Evolutionary conservation across 805 yeast species (phyloP).

Genomic region (Pichia occidentalis): DNA sequence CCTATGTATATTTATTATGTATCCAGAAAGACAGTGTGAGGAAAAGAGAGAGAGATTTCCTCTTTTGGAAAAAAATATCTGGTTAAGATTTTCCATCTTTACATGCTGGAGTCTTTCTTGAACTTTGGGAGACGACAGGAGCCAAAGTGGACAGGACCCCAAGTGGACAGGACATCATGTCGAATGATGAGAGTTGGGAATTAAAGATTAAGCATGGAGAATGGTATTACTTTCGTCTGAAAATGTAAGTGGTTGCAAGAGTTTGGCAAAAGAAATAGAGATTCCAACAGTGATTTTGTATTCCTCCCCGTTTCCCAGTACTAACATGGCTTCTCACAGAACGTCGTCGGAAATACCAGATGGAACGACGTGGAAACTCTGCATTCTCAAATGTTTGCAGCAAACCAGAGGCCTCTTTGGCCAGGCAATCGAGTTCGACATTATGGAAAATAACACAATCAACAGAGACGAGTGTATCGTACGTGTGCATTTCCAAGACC

Average conservation of each 20-base stretch:
- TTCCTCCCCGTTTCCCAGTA: no score
- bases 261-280: no score
- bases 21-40: no score
- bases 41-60: no score
- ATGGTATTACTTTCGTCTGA: constrained; percentile 15
- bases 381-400: constrained; percentile 20
- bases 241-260: constrained; percentile 13
- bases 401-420: constrained; percentile 25
- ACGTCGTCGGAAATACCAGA: constrained; percentile 1
- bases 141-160: no score
- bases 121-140: background rate
- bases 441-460: constrained; percentile 9
- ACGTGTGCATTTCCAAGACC: constrained; percentile 22
- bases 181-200: constrained; percentile 5
- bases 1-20: no score
- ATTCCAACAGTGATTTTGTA: no score
- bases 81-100: no score
- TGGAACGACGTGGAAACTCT: constrained; percentile 25
- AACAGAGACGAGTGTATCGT: constrained; percentile 14
- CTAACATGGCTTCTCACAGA: background rate
- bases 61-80: no score
- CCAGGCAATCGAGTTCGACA: constrained; percentile 23
- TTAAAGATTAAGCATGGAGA: constrained; percentile 8
- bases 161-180: no score
- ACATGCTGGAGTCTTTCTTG: no score